phyloP scores from a whole-genome alignment of 2,329 filamentous ascomycete species.

The Talaromyces sp. region DNA sequence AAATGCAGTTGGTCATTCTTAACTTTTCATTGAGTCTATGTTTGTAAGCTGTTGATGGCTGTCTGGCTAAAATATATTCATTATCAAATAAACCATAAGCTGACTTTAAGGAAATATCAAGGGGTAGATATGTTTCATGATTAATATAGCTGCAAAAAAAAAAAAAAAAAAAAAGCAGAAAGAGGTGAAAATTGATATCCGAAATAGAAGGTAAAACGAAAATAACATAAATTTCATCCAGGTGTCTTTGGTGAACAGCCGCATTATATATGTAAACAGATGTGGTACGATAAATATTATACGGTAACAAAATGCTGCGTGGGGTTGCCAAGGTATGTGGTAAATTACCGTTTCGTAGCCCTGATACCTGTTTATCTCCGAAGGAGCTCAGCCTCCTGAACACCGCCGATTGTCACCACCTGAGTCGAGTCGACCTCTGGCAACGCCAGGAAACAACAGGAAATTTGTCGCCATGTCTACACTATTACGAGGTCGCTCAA shows the following conservation, averaged over 20 bases:
- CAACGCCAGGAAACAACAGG: neutral
- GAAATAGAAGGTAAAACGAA: neutral
- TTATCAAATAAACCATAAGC: too few species aligned
- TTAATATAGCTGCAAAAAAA: too few species aligned
- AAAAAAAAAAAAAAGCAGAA: too few species aligned
- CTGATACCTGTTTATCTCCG: neutral
- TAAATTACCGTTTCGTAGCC: slow-evolving; percentile 5
- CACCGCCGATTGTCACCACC: neutral
- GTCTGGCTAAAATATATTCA: too few species aligned
- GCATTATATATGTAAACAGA: neutral
- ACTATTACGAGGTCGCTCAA: slow-evolving; percentile 17
- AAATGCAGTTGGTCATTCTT: too few species aligned
- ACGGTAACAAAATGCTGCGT: neutral
- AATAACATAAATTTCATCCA: neutral
- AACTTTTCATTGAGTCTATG: too few species aligned
- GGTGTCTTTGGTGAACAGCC: neutral
- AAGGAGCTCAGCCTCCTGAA: neutral
- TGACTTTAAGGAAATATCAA: too few species aligned
- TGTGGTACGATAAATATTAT: neutral
- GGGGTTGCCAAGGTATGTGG: neutral
- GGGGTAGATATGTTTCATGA: too few species aligned
- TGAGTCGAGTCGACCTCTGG: neutral
- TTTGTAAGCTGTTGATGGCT: too few species aligned
- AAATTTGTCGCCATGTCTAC: slow-evolving; percentile 12
- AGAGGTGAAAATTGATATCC: neutral